Evolutionary conservation across 2,329 filamentous ascomycete genomes (phyloP), one percentile per base, ranked within the genome.

Genomic region (Salinomyces thailandicus): DNA sequence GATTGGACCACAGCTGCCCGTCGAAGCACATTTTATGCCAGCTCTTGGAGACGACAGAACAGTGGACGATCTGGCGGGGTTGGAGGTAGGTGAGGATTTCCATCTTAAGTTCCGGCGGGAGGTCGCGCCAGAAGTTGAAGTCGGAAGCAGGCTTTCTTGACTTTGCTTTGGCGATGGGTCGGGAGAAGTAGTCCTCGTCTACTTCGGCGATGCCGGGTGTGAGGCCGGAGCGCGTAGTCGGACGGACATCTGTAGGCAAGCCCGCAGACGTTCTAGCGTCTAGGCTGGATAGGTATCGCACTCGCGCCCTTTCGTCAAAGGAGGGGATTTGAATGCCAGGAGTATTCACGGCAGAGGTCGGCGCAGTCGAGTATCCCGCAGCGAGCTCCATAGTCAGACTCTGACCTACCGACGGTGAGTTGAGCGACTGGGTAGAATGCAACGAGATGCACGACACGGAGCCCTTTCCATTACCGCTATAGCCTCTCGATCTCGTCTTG

Each of bases 11-110:
- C 12, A 96, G 64, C 62, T 98, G 91, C 2, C 91, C 91, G 58
- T 98, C 89, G 51, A 89, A 94, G 62, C 89, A 95, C 61, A 84
- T 77, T 32, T 72, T 70, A 58, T 93, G 69, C 68, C 91, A 95
- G 5, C 71, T 63, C 58, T 78, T 85, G 55, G 78, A 89, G 14
- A 91, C 81, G 13, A 75, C 67, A 1, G 89, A 93, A 38, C 75
- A 74, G 40, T 78, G 74, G 8, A 95, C 77, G 20, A 96, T 73
- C 55, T 96, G 80, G 53, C 79, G 85, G 1, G 87, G 86, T 18
- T 69, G 68, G 14, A 96, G 67, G 50, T 81, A 85, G 4, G 75
- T 71, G 39, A 96, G 71, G 34, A 95, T 77, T 28, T 83, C 68
- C 49, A 93, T 69, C 48, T 80, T 79, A 37, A 96, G 69, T 63